Percentiles rank a stretch among this genome's conserved stretches.
Conservation (phyloP, 169 alveolate species). For the Plasmodium falciparum region DNA sequence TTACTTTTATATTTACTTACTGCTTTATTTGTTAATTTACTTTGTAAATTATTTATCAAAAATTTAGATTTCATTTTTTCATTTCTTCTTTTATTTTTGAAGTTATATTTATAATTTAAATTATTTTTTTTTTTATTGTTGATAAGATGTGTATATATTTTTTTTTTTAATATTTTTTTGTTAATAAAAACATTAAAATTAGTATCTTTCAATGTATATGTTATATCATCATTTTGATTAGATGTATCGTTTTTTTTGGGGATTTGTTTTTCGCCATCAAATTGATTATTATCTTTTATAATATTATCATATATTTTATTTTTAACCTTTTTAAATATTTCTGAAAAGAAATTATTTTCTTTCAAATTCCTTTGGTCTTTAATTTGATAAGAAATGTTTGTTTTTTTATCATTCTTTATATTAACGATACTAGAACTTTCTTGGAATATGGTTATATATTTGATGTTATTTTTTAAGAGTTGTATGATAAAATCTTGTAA, state of each 20-base stretch:
- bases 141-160: neutral
- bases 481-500: constrained; percentile 29
- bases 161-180: constrained; percentile 21
- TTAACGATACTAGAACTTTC: constrained; percentile 9
- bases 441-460: constrained; percentile 34
- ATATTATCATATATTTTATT: constrained; percentile 36
- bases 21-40: neutral
- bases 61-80: constrained; percentile 4
- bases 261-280: neutral
- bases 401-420: constrained; percentile 45
- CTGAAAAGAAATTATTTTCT: constrained; percentile 48
- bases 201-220: constrained; percentile 6
- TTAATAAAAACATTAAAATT: constrained; percentile 42
- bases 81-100: constrained; percentile 9
- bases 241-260: neutral
- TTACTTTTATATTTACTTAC: neutral
- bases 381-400: neutral
- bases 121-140: constrained; percentile 7
- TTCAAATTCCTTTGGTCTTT: constrained; percentile 12
- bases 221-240: constrained; percentile 14
- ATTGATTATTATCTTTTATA: constrained; percentile 24
- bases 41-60: neutral
- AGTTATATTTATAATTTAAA: constrained; percentile 26
- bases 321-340: constrained; percentile 50
- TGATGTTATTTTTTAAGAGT: constrained; percentile 43